Evolutionary conservation across 441 rosid genomes (phyloP).

Genomic region (Codiaeum variegatum): DNA sequence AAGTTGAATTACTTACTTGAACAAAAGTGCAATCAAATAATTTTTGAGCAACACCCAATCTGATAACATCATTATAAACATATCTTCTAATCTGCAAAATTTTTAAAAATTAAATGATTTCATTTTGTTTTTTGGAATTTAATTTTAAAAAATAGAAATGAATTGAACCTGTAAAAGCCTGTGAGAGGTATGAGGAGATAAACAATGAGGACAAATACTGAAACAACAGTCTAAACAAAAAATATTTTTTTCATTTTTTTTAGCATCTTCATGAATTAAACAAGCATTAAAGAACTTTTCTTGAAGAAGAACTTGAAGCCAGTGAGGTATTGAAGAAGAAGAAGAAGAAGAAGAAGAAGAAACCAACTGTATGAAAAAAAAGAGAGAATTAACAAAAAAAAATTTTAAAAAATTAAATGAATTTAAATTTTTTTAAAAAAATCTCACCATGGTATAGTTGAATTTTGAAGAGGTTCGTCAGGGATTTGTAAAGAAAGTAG

Average conservation of each 20-base stretch:
- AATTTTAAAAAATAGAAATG: too few relatives aligned
- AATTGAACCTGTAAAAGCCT: constrained; percentile 88
- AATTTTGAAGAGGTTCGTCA: constrained; percentile 14
- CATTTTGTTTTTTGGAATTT: too few relatives aligned
- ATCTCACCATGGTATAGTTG: constrained; percentile 38
- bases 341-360: too few relatives aligned
- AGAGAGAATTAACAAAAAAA: background rate
- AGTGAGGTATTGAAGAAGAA: constrained; percentile 53
- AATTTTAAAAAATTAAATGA: too few relatives aligned
- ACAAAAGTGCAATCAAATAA: constrained; percentile 76
- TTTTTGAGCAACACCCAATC: constrained; percentile 68
- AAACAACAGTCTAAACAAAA: constrained; percentile 75
- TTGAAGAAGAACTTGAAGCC: constrained; percentile 65
- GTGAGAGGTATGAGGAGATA: constrained; percentile 62
- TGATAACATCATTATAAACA: constrained; percentile 74
- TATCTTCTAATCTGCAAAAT: constrained; percentile 94
- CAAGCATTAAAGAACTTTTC: constrained; percentile 95
- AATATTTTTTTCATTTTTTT: constrained; percentile 80
- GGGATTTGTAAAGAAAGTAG: constrained; percentile 25
- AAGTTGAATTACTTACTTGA: constrained; percentile 49
- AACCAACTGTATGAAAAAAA: constrained; percentile 30
- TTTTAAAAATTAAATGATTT: too few relatives aligned
- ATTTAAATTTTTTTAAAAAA: too few relatives aligned
- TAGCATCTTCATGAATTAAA: constrained; percentile 54
- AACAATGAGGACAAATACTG: constrained; percentile 79